A percentile compares a stretch with the other conserved stretches of the same genome.
Conservation (phyloP, 23 red algal genomes). For the Gracilariopsis chorda region DNA sequence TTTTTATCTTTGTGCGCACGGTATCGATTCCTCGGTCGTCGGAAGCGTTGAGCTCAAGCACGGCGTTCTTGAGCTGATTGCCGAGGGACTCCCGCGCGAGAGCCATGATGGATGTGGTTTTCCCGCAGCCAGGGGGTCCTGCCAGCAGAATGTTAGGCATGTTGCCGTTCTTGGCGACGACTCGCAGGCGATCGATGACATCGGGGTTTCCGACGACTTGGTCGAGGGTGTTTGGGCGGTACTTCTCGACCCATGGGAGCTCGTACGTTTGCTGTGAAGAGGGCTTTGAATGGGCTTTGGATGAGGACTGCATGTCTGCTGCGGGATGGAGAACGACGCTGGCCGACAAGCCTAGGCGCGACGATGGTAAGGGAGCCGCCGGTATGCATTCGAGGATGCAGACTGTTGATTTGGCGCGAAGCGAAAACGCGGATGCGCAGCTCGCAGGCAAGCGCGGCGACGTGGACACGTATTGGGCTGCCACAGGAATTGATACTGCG, state of each 20-base stretch:
- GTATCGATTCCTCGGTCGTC: slow-evolving; percentile 98
- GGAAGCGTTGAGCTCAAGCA: slow-evolving; percentile 97
- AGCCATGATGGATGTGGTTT: slow-evolving; percentile 86
- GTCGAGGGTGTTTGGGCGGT: slow-evolving; percentile 75
- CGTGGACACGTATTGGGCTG: no score
- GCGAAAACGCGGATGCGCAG: no score
- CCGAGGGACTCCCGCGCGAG: slow-evolving; percentile 86
- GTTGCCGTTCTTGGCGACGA: slow-evolving; percentile 81
- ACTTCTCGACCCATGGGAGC: slow-evolving; percentile 99
- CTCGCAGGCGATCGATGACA: slow-evolving; percentile 75
- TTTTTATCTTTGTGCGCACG: slow-evolving; percentile 90
- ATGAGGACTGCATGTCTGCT: slow-evolving; percentile 9
- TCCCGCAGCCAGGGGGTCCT: slow-evolving; percentile 93
- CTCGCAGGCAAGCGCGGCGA: no score
- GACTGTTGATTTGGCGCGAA: no score
- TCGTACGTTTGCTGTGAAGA: slow-evolving; percentile 24
- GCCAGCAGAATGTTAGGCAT: slow-evolving; percentile 89
- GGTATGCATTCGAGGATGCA: no score
- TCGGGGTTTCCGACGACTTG: slow-evolving; percentile 93
- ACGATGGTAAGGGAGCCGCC: no score
- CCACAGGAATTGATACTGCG: no score
- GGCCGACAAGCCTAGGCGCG: no score
- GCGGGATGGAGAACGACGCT: no score
- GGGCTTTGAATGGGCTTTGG: neutral
- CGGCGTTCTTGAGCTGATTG: slow-evolving; percentile 70